These are phyloP conservation scores for Mycena vitilis DNA, from an alignment of 768 basidiomycete genomes.

Conservation along the genomic window DNA sequence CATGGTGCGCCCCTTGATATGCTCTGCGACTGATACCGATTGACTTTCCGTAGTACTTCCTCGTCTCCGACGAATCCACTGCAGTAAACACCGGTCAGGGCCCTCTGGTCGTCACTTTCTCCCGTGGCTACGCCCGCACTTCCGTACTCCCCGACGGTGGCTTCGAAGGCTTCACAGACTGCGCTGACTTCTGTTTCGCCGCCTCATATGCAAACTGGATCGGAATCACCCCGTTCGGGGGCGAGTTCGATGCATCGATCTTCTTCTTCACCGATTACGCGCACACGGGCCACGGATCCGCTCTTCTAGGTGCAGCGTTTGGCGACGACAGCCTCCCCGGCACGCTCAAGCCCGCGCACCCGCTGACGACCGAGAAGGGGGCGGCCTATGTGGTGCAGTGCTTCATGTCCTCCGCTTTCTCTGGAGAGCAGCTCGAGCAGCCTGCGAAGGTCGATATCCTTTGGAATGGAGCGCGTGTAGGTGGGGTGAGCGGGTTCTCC, in stretches of 20 bases:
- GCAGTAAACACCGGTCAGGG: slow-evolving; percentile 62
- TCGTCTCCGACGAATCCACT: slow-evolving; percentile 55
- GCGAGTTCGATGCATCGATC: slow-evolving; percentile 55
- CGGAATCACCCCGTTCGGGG: slow-evolving; percentile 50
- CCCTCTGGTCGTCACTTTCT: slow-evolving; percentile 56
- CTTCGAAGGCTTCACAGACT: slow-evolving; percentile 55
- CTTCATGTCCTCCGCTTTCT: slow-evolving; percentile 56
- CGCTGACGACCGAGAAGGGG: slow-evolving; percentile 51
- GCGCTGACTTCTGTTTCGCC: slow-evolving; percentile 56
- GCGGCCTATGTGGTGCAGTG: slow-evolving; percentile 53
- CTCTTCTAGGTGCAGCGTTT: slow-evolving; percentile 56
- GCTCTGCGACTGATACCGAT: too few relatives aligned
- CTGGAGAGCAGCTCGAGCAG: slow-evolving; percentile 46
- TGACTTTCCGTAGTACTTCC: slow-evolving; percentile 52
- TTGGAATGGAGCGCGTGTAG: slow-evolving; percentile 55
- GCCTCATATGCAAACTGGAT: slow-evolving; percentile 52
- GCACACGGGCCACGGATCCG: slow-evolving; percentile 53
- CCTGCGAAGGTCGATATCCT: slow-evolving; percentile 52
- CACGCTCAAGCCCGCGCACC: slow-evolving; percentile 47
- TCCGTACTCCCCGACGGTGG: slow-evolving; percentile 54
- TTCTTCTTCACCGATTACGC: slow-evolving; percentile 56
- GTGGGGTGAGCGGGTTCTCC: slow-evolving; percentile 49
- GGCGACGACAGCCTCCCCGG: slow-evolving; percentile 52
- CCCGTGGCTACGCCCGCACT: slow-evolving; percentile 58
- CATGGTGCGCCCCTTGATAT: slow-evolving; percentile 46